Conservation (phyloP, 2,329 filamentous ascomycete genomes). For the Xylariaceae sp. region DNA sequence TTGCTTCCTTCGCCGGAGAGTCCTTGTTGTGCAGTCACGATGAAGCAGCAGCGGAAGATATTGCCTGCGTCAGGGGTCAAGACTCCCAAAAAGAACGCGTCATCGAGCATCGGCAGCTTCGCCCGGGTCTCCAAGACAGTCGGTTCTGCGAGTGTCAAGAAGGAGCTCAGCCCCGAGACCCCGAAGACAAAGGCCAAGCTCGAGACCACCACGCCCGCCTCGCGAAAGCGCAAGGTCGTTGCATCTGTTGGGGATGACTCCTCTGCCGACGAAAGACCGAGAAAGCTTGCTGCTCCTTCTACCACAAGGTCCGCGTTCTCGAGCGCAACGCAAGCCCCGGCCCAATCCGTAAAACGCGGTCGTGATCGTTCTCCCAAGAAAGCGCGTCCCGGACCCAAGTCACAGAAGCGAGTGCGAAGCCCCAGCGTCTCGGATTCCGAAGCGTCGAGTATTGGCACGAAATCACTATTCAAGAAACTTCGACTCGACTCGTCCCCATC, state of each 20-base stretch:
- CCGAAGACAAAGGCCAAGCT: conserved; percentile 36
- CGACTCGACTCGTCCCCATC: conserved; percentile 38
- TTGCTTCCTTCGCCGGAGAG: background rate
- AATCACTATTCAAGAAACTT: conserved; percentile 40
- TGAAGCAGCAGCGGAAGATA: conserved; percentile 32
- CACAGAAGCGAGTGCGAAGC: conserved; percentile 32
- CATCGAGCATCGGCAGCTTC: conserved; percentile 42
- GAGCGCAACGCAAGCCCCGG: background rate
- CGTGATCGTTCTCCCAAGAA: conserved; percentile 32
- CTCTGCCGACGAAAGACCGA: conserved; percentile 30
- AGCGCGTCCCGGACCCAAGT: conserved; percentile 23
- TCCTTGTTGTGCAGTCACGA: conserved; percentile 15
- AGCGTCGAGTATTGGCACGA: conserved; percentile 32
- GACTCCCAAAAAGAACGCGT: conserved; percentile 28
- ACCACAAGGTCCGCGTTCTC: too few relatives aligned
- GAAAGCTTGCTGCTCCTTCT: conserved; percentile 18
- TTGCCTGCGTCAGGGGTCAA: conserved; percentile 24
- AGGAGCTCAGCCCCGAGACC: conserved; percentile 28
- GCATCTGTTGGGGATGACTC: conserved; percentile 31
- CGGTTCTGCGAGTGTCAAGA: conserved; percentile 35
- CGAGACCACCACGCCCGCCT: conserved; percentile 35
- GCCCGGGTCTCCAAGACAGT: conserved; percentile 45
- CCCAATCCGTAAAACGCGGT: conserved; percentile 26
- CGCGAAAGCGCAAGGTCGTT: conserved; percentile 36
- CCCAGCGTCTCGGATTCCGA: conserved; percentile 34